Evolutionary conservation across 1,139 yeast species (phyloP), one percentile per base, ranked within the genome.

Genomic region (Nadsonia starkeyi-henricii): DNA sequence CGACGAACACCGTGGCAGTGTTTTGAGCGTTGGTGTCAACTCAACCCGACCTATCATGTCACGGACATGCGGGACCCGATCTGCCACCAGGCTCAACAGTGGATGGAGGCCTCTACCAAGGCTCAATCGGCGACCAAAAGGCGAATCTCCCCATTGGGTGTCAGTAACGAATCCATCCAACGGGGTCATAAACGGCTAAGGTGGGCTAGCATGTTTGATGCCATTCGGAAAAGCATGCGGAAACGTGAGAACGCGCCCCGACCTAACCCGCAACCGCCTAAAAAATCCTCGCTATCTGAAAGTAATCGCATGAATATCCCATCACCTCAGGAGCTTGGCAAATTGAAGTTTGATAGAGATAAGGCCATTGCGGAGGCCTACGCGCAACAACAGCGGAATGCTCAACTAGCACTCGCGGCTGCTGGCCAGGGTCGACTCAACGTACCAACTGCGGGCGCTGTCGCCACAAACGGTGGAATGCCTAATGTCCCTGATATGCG

Each of bases 1-100:
- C 75, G 97, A 57, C 75, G 98, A 59, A 91, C 97, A 0, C 94
- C 98, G 0, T 91, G 98, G 98, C 97, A 89, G 62, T 91, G 97
- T 62, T 91, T 91, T 69, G 98, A 91, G 64, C 71, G 98, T 54
- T 91, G 93, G 70, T 83, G 88, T 53, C 98, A 91, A 65, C 71
- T 93, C 54, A 88, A 86, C 58, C 96, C 91, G 51, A 80, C 80
- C 53, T 88, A 86, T 58, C 93, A 85, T 54, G 77, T 85, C 51
- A 71, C 79, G 21, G 97, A 91, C 58, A 77, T 91, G 78, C 81
- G 85, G 57, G 98, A 98, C 0, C 77, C 82, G 13, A 78, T 85
- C 57, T 86, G 96, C 0, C 77, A 78, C 50, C 78, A 75, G 54
- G 96, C 97, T 0, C 93, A 85, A 61, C 79, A 79, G 54, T 89